These are phyloP conservation scores for Willaertia magna DNA, from an alignment of 208 protist species.

Conservation along the genomic window DNA sequence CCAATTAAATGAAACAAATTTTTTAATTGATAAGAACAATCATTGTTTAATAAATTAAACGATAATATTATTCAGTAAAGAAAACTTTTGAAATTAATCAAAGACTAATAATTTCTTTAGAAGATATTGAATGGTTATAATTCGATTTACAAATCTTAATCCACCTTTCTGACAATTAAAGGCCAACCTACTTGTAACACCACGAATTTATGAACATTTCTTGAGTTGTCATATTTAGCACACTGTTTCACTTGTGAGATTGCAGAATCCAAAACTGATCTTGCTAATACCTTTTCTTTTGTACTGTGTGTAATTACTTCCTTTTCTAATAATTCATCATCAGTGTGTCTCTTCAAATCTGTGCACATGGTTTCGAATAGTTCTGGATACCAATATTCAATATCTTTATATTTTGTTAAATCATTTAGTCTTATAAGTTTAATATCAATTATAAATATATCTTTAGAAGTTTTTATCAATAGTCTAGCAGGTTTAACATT, in stretches of 20 bases:
- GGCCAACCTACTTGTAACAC: not conserved
- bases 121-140: too few species aligned
- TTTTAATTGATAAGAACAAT: too few species aligned
- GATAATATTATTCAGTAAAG: too few species aligned
- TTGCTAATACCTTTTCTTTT: not conserved
- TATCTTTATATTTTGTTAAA: not conserved
- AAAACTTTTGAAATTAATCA: too few species aligned
- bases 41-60: too few species aligned
- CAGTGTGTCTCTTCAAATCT: not conserved
- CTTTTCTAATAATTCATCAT: not conserved
- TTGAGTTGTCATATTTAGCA: not conserved
- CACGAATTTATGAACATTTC: not conserved
- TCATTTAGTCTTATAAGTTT: not conserved
- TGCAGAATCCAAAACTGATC: not conserved
- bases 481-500: too few species aligned
- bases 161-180: not conserved
- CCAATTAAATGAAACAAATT: too few species aligned
- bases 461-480: not conserved
- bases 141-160: too few species aligned
- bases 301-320: not conserved
- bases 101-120: too few species aligned
- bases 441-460: not conserved
- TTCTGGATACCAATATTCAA: not conserved
- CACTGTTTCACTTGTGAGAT: not conserved
- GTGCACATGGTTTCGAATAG: not conserved